These are phyloP conservation scores for Talaromyces sp. DNA, from an alignment of 2,329 filamentous ascomycete species.

Conservation along the genomic window DNA sequence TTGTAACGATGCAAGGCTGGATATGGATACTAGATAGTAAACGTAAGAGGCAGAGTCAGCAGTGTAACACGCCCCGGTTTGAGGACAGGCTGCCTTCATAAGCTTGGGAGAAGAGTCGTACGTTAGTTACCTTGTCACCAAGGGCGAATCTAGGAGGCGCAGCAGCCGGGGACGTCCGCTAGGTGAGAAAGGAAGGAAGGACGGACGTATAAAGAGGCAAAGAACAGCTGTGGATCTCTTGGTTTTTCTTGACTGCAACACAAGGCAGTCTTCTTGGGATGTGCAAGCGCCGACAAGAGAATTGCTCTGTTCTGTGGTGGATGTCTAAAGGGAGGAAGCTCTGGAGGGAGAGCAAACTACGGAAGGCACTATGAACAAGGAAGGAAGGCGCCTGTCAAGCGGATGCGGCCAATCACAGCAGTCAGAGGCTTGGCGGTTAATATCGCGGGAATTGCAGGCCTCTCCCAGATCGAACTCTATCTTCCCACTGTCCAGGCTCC, in stretches of 20 bases:
- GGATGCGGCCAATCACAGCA: neutral
- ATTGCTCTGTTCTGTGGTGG: neutral
- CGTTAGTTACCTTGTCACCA: neutral
- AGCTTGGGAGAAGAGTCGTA: neutral
- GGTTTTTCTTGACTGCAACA: neutral
- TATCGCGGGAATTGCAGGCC: neutral
- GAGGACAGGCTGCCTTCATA: neutral
- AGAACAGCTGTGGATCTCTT: neutral
- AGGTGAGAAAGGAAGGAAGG: neutral
- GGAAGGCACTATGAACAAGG: neutral
- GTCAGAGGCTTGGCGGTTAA: neutral
- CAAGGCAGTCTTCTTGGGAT: neutral
- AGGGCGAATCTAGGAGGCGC: slow-evolving; percentile 5
- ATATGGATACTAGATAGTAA: neutral
- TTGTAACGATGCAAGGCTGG: neutral
- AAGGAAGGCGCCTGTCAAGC: slow-evolving; percentile 5
- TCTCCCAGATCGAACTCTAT: neutral
- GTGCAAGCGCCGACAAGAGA: neutral
- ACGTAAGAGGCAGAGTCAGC: neutral
- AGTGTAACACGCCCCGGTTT: neutral
- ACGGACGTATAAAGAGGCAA: neutral
- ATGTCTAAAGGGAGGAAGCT: neutral
- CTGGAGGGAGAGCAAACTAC: neutral
- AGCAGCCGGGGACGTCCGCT: slow-evolving; percentile 6
- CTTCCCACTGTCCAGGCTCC: neutral